Conservation (phyloP, 805 yeast species). For the Spathaspora sp. region DNA sequence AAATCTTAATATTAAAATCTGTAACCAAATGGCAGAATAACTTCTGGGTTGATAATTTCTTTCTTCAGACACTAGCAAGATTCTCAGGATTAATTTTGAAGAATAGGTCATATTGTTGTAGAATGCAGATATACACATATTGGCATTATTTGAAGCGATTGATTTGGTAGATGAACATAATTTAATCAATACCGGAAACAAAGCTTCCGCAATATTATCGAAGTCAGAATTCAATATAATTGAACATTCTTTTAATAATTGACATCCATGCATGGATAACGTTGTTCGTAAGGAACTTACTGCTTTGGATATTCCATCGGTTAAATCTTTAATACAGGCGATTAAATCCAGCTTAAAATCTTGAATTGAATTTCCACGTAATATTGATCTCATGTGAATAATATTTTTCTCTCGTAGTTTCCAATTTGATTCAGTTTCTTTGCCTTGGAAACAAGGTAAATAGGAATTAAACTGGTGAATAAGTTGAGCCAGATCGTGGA, state of each 20-base stretch:
- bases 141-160: constrained; percentile 57
- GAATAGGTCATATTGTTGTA: constrained; percentile 53
- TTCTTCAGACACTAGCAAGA: constrained; percentile 54
- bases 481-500: constrained; percentile 21
- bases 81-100: constrained; percentile 46
- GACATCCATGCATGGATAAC: constrained; percentile 70
- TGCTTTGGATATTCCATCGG: constrained; percentile 64
- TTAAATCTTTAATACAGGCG: constrained; percentile 17
- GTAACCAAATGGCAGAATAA: constrained; percentile 68
- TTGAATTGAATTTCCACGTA: constrained; percentile 52
- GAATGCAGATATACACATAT: constrained; percentile 53
- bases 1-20: constrained; percentile 55
- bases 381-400: constrained; percentile 50
- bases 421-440: constrained; percentile 93
- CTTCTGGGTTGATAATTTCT: constrained; percentile 70
- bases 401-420: constrained; percentile 60
- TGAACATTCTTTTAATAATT: constrained; percentile 65
- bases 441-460: constrained; percentile 48
- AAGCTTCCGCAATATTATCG: constrained; percentile 49
- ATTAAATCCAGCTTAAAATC: constrained; percentile 40
- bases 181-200: constrained; percentile 46
- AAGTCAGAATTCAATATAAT: constrained; percentile 34
- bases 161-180: constrained; percentile 59
- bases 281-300: constrained; percentile 80
- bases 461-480: constrained; percentile 14